Evolutionary conservation across 305 asterid genomes (phyloP).

Genomic region (Rubia peregrina): DNA sequence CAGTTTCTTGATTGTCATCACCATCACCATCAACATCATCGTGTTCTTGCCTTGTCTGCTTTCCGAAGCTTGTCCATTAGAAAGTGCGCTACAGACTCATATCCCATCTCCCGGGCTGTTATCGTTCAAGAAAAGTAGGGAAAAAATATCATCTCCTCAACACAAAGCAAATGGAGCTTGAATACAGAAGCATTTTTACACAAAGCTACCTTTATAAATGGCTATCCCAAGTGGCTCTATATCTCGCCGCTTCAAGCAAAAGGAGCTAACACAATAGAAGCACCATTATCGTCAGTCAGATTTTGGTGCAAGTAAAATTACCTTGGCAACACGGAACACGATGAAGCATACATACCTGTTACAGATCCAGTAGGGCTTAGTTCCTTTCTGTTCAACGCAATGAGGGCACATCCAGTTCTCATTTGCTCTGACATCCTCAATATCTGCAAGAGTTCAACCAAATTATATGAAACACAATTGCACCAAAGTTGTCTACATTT

Average conservation of each 20-base stretch:
- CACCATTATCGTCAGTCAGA: background rate
- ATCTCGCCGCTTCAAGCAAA: conserved; percentile 61
- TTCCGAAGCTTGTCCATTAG: conserved; percentile 55
- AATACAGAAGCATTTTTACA: background rate
- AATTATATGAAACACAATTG: background rate
- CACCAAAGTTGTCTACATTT: conserved; percentile 4
- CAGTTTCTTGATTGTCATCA: background rate
- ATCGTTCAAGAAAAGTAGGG: background rate
- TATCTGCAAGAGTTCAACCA: conserved; percentile 32
- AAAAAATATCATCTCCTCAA: background rate
- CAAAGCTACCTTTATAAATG: conserved; percentile 55
- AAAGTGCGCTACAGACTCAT: conserved; percentile 69
- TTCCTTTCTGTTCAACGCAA: conserved; percentile 56
- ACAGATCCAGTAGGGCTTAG: conserved; percentile 76
- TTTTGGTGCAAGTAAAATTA: background rate
- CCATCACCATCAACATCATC: background rate
- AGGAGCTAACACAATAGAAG: conserved; percentile 38
- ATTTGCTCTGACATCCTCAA: conserved; percentile 63
- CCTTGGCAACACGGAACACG: background rate
- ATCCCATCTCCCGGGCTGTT: conserved; percentile 67
- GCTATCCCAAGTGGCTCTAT: conserved; percentile 81
- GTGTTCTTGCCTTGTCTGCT: conserved; percentile 24
- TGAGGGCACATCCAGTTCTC: conserved; percentile 81
- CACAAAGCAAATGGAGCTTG: background rate
- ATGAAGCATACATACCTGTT: conserved; percentile 47